Evolutionary conservation across 2,329 filamentous ascomycete species (phyloP).

Genomic region (Aspergillaceae sp.): DNA sequence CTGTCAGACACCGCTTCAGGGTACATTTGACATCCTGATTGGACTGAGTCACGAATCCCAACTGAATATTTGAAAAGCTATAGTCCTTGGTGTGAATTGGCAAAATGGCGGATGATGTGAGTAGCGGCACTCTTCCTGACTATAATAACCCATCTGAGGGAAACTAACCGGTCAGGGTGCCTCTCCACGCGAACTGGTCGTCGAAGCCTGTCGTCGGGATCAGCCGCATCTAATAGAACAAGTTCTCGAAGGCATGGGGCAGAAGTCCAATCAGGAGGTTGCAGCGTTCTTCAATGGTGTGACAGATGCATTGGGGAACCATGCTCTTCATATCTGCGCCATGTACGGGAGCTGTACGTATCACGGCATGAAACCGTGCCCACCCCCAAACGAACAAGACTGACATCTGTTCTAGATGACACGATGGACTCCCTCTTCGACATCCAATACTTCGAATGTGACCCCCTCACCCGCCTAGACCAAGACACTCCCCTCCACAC

Average conservation of each 20-base stretch:
- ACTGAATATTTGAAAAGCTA: no score
- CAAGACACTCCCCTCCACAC: constrained; percentile 40
- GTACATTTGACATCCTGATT: constrained; percentile 4
- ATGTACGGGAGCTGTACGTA: constrained; percentile 71
- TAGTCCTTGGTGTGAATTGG: not conserved
- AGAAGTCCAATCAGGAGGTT: constrained; percentile 53
- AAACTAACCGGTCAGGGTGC: constrained; percentile 55
- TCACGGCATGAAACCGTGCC: not conserved
- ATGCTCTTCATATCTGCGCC: constrained; percentile 83
- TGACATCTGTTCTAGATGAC: constrained; percentile 27
- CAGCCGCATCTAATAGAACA: constrained; percentile 78
- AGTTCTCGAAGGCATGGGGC: constrained; percentile 55
- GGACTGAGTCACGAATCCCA: no score
- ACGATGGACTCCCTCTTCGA: constrained; percentile 41
- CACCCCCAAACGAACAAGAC: not conserved
- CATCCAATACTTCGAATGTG: constrained; percentile 42
- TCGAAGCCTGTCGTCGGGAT: constrained; percentile 89
- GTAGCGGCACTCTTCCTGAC: constrained; percentile 1
- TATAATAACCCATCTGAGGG: constrained; percentile 2
- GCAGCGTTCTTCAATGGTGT: constrained; percentile 76
- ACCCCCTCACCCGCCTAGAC: constrained; percentile 39
- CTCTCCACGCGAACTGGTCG: constrained; percentile 71
- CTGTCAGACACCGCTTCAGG: not conserved
- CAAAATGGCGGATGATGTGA: constrained; percentile 38
- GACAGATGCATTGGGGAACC: constrained; percentile 76